Conservation (phyloP, 371 early-diverging fungal genomes). For the Batkoa obscura region DNA sequence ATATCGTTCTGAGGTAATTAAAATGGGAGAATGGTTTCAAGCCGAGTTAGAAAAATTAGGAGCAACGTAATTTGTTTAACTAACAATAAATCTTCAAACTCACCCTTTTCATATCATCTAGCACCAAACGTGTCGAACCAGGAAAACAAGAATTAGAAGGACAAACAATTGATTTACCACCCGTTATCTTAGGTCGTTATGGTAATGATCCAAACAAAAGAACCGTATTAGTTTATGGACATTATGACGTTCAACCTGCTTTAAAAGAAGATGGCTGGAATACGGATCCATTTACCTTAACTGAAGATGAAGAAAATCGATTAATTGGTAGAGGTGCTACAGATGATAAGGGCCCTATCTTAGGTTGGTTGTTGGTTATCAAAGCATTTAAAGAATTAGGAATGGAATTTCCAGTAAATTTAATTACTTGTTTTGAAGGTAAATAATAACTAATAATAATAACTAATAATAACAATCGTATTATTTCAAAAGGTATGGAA, state of each 20-base stretch:
- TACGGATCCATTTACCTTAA: slow-evolving; percentile 76
- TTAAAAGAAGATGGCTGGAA: slow-evolving; percentile 89
- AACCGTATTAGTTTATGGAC: slow-evolving; percentile 87
- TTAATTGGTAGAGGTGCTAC: slow-evolving; percentile 82
- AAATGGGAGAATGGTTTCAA: slow-evolving; percentile 78
- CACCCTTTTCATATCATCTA: neutral
- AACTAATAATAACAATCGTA: neutral
- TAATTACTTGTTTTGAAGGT: slow-evolving; percentile 93
- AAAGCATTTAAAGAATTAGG: slow-evolving; percentile 82
- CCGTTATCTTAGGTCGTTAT: slow-evolving; percentile 76
- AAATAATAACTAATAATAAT: slow-evolving; percentile 27
- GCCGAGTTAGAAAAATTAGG: slow-evolving; percentile 54
- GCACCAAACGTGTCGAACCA: slow-evolving; percentile 36
- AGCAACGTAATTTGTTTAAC: slow-evolving; percentile 21
- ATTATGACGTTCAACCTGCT: slow-evolving; percentile 94
- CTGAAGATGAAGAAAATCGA: slow-evolving; percentile 62
- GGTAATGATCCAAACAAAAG: slow-evolving; percentile 82
- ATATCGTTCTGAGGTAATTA: slow-evolving; percentile 66
- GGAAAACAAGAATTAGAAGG: slow-evolving; percentile 79
- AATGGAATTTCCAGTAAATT: slow-evolving; percentile 77
- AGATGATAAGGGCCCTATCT: slow-evolving; percentile 90
- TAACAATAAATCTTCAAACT: neutral
- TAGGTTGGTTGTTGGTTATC: slow-evolving; percentile 85
- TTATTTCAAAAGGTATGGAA: slow-evolving; percentile 17
- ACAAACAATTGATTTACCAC: slow-evolving; percentile 57